Evolutionary conservation across 1,284 basidiomycete species (phyloP), one percentile per base, ranked within the genome.

Genomic region (Kalmanozyma brasiliensis): DNA sequence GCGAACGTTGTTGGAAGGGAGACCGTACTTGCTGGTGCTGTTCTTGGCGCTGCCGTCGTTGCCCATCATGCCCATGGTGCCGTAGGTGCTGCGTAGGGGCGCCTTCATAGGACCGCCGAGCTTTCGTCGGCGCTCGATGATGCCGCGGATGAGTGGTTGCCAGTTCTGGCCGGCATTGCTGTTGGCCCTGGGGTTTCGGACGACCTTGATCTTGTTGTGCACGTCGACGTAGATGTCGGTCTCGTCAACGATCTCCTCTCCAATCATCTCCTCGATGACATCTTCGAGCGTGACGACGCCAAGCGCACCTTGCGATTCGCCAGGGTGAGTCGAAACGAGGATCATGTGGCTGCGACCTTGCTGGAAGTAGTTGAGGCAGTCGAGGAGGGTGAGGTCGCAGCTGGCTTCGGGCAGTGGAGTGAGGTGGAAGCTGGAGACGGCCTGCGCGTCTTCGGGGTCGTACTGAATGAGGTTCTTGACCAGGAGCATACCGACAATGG

Each of bases 341-440:
- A 98, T 86, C 68, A 98, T 86, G 83, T 98, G 95, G 0, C 93
- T 92, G 46, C 94, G 89, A 8, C 95, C 95, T 3, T 93, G 95
- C 86, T 98, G 95, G 86, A 81, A 81, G 67, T 77, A 85, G 58
- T 84, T 84, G 52, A 83, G 77, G 22, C 75, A 84, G 53, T 85
- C 84, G 8, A 85, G 77, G n/a, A 85, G 75, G n/a, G 82, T 93
- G 70, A 93, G 93, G 19, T 89, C 87, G 1, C 92, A 91, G 45
- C 68, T 86, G 8, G 94, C 94, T 84, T 98, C 94, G 0, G 95
- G 95, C 3, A 98, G 83, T n/a, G 94, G 91, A 0, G 80, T 83
- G 37, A 85, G 73, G 23, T 80, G 75, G 77, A 84, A 84, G 42
- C 76, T 77, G n/a, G 82, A 90, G 0, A 95, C 91, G 1, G 90